A percentile compares a stretch with the other conserved stretches of the same genome.
Evolutionary conservation across 2,329 filamentous ascomycete species (phyloP).

Genomic region (Hyphodiscus sp.): DNA sequence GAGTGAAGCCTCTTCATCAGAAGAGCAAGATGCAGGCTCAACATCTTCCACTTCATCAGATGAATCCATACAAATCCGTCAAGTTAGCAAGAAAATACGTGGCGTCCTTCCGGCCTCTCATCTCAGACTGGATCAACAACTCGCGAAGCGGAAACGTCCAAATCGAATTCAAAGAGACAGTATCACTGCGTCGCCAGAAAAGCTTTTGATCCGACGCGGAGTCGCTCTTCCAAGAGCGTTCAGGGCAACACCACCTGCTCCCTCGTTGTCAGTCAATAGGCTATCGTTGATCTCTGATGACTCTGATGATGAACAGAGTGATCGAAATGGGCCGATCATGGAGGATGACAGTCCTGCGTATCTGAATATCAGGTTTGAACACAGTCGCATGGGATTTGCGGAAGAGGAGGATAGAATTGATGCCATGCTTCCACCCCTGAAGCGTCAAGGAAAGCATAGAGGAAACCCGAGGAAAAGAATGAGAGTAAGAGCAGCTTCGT

Average conservation of each 20-base stretch:
- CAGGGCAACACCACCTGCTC: neutral
- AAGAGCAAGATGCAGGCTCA: too few relatives aligned
- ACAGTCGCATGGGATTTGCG: conserved; percentile 19
- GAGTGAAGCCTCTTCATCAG: conserved; percentile 6
- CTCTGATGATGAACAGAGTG: conserved; percentile 17
- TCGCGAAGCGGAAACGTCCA: conserved; percentile 27
- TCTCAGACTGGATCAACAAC: conserved; percentile 52
- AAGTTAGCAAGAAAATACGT: conserved; percentile 36
- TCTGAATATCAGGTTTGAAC: conserved; percentile 13
- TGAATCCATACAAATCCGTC: conserved; percentile 24
- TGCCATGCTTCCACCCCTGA: conserved; percentile 28
- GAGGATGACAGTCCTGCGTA: conserved; percentile 9
- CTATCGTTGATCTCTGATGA: conserved; percentile 23
- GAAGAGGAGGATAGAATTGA: conserved; percentile 29
- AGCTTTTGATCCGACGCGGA: conserved; percentile 20
- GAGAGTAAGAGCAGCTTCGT: conserved; percentile 9
- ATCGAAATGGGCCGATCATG: conserved; percentile 5
- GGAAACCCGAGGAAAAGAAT: conserved; percentile 15
- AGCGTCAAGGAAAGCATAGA: conserved; percentile 13
- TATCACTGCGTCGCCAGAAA: conserved; percentile 14
- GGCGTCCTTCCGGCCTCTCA: conserved; percentile 63
- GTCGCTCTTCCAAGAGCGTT: conserved; percentile 24
- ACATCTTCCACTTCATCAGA: conserved; percentile 17
- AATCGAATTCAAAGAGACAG: conserved; percentile 7
- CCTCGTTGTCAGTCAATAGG: neutral